phyloP scores from a whole-genome alignment of 306 rosid genomes.

The Lathyrus sativus region DNA sequence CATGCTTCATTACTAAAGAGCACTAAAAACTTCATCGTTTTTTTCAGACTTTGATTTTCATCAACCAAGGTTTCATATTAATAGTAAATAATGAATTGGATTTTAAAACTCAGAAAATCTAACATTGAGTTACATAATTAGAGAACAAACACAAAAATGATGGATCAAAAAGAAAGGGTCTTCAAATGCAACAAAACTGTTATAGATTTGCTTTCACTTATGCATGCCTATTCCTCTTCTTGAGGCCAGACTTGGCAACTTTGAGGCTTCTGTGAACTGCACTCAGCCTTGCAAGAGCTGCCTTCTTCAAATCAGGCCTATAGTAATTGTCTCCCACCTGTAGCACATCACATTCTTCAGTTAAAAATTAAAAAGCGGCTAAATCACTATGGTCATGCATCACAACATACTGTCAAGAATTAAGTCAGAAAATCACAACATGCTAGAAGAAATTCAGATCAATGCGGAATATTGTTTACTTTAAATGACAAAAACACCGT shows the following conservation, averaged over 20 bases:
- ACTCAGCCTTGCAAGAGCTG: slow-evolving; percentile 88
- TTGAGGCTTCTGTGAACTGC: slow-evolving; percentile 85
- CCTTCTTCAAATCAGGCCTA: slow-evolving; percentile 85
- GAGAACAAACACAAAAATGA: slow-evolving; percentile 26
- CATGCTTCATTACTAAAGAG: background rate
- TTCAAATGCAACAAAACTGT: slow-evolving; percentile 13
- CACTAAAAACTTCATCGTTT: slow-evolving; percentile 6
- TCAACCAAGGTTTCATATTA: slow-evolving; percentile 12
- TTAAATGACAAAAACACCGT: too few relatives aligned
- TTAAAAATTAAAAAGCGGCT: background rate
- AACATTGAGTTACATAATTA: slow-evolving; percentile 21
- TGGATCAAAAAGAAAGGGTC: background rate
- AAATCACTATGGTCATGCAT: background rate
- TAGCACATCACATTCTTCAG: background rate
- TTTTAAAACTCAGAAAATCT: slow-evolving; percentile 26
- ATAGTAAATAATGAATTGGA: slow-evolving; percentile 23
- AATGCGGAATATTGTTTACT: background rate
- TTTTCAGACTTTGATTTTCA: background rate
- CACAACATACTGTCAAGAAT: background rate
- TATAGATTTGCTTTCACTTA: slow-evolving; percentile 33
- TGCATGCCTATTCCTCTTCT: slow-evolving; percentile 90
- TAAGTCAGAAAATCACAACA: background rate
- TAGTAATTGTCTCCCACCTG: slow-evolving; percentile 73
- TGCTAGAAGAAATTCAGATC: background rate
- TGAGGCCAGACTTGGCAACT: slow-evolving; percentile 87